phyloP scores from a whole-genome alignment of 768 basidiomycete genomes.

The Lepiota brunneoincarnata region DNA sequence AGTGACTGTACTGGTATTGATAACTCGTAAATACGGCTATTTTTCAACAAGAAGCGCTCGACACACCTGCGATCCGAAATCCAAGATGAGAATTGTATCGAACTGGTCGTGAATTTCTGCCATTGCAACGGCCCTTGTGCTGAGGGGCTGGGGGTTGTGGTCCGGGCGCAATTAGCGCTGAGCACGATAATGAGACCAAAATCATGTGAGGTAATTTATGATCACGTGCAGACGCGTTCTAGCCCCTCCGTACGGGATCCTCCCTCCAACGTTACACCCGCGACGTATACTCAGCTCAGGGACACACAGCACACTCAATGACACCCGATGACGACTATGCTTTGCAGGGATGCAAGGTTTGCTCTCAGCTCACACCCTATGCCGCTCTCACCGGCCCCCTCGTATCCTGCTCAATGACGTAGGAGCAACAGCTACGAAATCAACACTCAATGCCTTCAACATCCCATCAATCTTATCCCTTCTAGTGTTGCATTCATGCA shows the following conservation, averaged over 20 bases:
- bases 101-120: constrained; percentile 93
- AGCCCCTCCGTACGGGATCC: too few relatives aligned
- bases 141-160: too few relatives aligned
- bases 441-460: not conserved
- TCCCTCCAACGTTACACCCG: too few relatives aligned
- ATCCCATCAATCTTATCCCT: not conserved
- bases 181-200: not conserved
- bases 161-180: too few relatives aligned
- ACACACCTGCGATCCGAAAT: constrained; percentile 93
- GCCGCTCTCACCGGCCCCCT: constrained; percentile 3
- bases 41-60: not conserved
- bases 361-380: not conserved
- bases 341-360: too few relatives aligned
- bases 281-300: not conserved
- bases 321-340: too few relatives aligned
- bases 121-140: constrained; percentile 39
- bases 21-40: constrained; percentile 11
- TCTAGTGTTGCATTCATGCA: not conserved
- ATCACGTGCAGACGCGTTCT: too few relatives aligned
- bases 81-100: constrained; percentile 93
- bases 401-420: constrained; percentile 10
- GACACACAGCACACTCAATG: not conserved
- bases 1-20: constrained; percentile 82
- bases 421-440: not conserved
- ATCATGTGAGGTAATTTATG: too few relatives aligned